Evolutionary conservation across 2,329 filamentous ascomycete species (phyloP).

Genomic region (Fusarium agapanthi): DNA sequence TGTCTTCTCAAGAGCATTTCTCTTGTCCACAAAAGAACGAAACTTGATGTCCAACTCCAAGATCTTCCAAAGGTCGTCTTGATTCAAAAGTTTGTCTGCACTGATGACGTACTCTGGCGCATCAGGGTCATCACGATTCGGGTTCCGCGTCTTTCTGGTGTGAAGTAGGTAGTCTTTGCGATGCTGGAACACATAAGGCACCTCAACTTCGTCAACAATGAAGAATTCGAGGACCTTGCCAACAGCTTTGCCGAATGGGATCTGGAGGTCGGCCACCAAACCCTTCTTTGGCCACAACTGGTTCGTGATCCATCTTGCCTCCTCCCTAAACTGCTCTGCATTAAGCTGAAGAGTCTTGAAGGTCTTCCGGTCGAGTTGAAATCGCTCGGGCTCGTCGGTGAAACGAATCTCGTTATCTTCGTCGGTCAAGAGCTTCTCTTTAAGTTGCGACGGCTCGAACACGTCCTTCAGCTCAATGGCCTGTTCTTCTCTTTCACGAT

Average conservation of each 20-base stretch:
- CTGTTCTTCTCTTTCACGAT: constrained; percentile 80
- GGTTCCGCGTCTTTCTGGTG: constrained; percentile 73
- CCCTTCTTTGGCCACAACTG: constrained; percentile 90
- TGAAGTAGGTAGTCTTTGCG: constrained; percentile 98
- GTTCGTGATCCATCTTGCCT: constrained; percentile 90
- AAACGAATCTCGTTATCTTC: constrained; percentile 92
- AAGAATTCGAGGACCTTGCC: constrained; percentile 95
- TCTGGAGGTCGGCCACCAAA: constrained; percentile 74
- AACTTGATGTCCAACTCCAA: constrained; percentile 96
- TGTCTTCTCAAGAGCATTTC: constrained; percentile 82
- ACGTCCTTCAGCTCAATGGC: constrained; percentile 95
- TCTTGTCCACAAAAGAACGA: constrained; percentile 89
- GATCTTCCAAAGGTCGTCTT: constrained; percentile 94
- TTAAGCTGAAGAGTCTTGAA: constrained; percentile 85
- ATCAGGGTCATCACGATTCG: constrained; percentile 72
- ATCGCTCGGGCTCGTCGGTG: constrained; percentile 90
- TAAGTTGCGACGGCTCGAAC: constrained; percentile 94
- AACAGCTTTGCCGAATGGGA: constrained; percentile 87
- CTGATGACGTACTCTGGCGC: constrained; percentile 76
- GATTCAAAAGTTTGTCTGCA: constrained; percentile 88
- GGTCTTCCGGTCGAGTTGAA: constrained; percentile 88
- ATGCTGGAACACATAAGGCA: constrained; percentile 97
- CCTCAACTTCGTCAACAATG: constrained; percentile 92
- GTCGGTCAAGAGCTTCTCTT: constrained; percentile 93
- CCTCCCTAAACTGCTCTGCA: constrained; percentile 87